Percentiles rank a stretch among this genome's conserved stretches.
Evolutionary conservation across 2,329 filamentous ascomycete genomes (phyloP).

Genomic region (Ophiocordyceps camponoti-floridani): DNA sequence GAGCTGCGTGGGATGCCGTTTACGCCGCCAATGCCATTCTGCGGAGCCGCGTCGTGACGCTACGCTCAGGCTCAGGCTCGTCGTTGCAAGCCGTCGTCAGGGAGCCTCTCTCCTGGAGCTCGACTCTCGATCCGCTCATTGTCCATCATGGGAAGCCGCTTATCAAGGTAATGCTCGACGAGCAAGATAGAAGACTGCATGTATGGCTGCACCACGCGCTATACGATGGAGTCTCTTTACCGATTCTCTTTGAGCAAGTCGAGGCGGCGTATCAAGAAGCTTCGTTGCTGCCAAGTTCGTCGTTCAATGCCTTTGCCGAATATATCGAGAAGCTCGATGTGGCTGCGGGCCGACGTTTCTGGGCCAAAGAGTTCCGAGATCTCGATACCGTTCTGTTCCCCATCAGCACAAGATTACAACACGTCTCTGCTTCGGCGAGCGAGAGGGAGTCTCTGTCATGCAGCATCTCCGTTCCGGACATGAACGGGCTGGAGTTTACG

Average conservation of each 20-base stretch:
- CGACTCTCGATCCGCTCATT: not conserved
- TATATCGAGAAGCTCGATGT: conserved; percentile 1
- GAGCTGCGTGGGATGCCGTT: conserved; percentile 11
- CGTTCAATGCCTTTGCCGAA: conserved; percentile 2
- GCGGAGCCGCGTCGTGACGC: conserved; percentile 14
- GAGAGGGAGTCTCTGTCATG: not conserved
- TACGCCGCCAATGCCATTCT: conserved; percentile 12
- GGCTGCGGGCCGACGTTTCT: not conserved
- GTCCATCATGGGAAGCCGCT: not conserved
- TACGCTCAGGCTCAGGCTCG: not conserved
- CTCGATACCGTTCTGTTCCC: conserved; percentile 1
- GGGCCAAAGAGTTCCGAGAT: not conserved
- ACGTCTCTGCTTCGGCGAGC: not conserved
- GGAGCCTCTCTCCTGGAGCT: conserved; percentile 3
- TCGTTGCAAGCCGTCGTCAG: conserved; percentile 4
- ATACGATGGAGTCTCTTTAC: conserved; percentile 17
- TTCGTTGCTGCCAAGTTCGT: not conserved
- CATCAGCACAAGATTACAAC: not conserved
- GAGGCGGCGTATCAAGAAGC: conserved; percentile 5
- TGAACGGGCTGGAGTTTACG: conserved; percentile 14
- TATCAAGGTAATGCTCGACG: not conserved
- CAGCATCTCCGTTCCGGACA: not conserved
- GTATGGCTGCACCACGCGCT: conserved; percentile 19
- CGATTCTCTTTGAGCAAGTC: conserved; percentile 11
- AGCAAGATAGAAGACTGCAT: not conserved